These are phyloP conservation scores for Fusarium heterosporum DNA, from an alignment of 2,329 filamentous ascomycete species.

Conservation along the genomic window DNA sequence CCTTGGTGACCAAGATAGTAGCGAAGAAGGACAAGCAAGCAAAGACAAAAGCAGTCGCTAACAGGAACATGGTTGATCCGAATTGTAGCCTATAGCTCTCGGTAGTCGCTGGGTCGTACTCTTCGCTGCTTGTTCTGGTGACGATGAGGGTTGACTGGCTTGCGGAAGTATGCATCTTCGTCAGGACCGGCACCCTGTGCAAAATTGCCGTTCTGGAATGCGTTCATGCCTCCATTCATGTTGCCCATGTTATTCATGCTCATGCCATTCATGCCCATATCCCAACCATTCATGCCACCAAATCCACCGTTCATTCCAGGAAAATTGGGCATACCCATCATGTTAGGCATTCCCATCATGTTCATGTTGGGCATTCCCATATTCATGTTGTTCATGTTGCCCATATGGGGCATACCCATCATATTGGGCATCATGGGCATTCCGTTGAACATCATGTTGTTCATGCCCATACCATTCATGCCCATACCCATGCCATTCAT, in stretches of 20 bases:
- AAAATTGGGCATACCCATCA: conserved; percentile 51
- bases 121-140: conserved; percentile 84
- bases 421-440: conserved; percentile 58
- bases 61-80: conserved; percentile 12
- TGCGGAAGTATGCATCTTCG: conserved; percentile 92
- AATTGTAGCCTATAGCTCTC: conserved; percentile 71
- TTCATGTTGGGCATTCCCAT: conserved; percentile 51
- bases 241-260: conserved; percentile 48
- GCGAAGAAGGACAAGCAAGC: neutral
- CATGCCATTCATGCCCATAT: conserved; percentile 46
- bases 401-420: conserved; percentile 55
- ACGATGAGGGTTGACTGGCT: conserved; percentile 93
- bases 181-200: conserved; percentile 75
- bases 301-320: conserved; percentile 49
- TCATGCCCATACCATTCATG: conserved; percentile 60
- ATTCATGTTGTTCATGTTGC: conserved; percentile 55
- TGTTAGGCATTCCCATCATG: conserved; percentile 49
- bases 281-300: conserved; percentile 45
- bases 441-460: conserved; percentile 56
- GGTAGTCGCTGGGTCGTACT: conserved; percentile 89
- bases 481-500: conserved; percentile 62
- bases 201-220: conserved; percentile 56
- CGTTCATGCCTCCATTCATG: conserved; percentile 50
- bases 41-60: conserved; percentile 28
- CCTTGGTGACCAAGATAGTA: conserved; percentile 6